A percentile compares a stretch with the other conserved stretches of the same genome.
Evolutionary conservation across 139 green algal species (phyloP).

Genomic region (Chara braunii): DNA sequence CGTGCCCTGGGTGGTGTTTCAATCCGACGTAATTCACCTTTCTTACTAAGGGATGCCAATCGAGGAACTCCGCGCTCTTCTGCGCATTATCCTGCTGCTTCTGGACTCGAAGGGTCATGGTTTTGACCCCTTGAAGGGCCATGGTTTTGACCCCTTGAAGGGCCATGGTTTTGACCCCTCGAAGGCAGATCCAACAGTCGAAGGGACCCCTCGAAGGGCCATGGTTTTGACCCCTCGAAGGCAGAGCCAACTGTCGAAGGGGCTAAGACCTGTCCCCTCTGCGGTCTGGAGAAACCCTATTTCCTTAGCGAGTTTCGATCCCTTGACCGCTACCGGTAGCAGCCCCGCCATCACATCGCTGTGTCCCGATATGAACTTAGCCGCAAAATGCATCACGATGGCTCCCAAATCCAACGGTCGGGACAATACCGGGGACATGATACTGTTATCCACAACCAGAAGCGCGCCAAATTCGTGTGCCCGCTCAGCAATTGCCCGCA

Average conservation of each 20-base stretch:
- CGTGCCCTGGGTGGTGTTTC: conserved; percentile 27
- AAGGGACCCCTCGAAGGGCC: no score
- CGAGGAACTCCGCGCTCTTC: conserved; percentile 72
- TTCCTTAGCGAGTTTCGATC: conserved; percentile 39
- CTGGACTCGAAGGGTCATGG: conserved; percentile 92
- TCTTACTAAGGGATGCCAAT: conserved; percentile 68
- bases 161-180: conserved; percentile 94
- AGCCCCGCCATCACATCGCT: conserved; percentile 88
- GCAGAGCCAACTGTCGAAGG: conserved; percentile 94
- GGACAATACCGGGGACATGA: conserved; percentile 83
- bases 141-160: conserved; percentile 92
- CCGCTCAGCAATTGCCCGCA: conserved; percentile 47
- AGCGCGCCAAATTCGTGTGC: conserved; percentile 72
- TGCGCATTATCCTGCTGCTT: conserved; percentile 49
- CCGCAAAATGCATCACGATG: conserved; percentile 91
- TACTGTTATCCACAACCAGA: conserved; percentile 90
- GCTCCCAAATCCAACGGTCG: conserved; percentile 54
- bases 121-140: no score
- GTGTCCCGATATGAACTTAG: conserved; percentile 93
- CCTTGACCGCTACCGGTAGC: conserved; percentile 68
- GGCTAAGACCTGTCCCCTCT: conserved; percentile 72
- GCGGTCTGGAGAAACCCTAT: conserved; percentile 89
- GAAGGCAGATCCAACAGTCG: conserved; percentile 91
- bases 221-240: conserved; percentile 83
- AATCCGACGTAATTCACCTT: conserved; percentile 83